These are phyloP conservation scores for Fusarium abutilonis DNA, from an alignment of 2,329 filamentous ascomycete species.

Conservation along the genomic window DNA sequence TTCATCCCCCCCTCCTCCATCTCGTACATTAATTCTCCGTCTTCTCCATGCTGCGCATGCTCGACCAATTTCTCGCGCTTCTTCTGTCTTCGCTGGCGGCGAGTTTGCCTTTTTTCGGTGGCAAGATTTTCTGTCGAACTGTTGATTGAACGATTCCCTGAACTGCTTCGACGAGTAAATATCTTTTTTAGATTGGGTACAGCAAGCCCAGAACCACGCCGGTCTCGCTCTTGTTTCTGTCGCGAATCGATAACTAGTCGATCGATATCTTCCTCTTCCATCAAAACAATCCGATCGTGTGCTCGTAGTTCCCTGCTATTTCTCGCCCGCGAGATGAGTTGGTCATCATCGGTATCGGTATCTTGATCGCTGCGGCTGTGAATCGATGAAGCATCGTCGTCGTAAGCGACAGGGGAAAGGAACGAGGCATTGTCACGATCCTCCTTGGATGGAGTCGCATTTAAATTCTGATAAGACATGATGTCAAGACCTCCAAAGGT, in stretches of 20 bases:
- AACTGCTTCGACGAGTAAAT: constrained; percentile 53
- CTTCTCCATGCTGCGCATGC: constrained; percentile 69
- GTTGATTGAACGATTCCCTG: constrained; percentile 50
- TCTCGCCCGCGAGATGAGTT: constrained; percentile 71
- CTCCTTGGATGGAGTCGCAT: constrained; percentile 35
- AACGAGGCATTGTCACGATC: constrained; percentile 56
- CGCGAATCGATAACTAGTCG: constrained; percentile 65
- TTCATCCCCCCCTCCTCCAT: constrained; percentile 84
- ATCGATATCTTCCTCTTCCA: constrained; percentile 79
- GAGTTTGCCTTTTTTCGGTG: constrained; percentile 59
- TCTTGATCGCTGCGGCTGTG: constrained; percentile 76
- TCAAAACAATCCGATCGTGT: constrained; percentile 74
- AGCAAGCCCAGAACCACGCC: constrained; percentile 60
- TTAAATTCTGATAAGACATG: constrained; percentile 41
- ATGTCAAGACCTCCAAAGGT: constrained; percentile 25
- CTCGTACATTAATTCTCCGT: constrained; percentile 84
- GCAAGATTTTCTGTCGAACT: constrained; percentile 61
- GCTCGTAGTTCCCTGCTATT: constrained; percentile 75
- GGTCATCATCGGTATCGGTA: constrained; percentile 79
- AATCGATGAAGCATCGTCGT: constrained; percentile 74
- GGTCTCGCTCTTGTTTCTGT: constrained; percentile 60
- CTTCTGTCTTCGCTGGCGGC: constrained; percentile 61
- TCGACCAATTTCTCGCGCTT: constrained; percentile 64
- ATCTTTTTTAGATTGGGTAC: constrained; percentile 62
- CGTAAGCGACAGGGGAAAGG: constrained; percentile 71